Evolutionary conservation across 768 basidiomycete species (phyloP), one percentile per base, ranked within the genome.

Genomic region (Psilocybe cubensis): DNA sequence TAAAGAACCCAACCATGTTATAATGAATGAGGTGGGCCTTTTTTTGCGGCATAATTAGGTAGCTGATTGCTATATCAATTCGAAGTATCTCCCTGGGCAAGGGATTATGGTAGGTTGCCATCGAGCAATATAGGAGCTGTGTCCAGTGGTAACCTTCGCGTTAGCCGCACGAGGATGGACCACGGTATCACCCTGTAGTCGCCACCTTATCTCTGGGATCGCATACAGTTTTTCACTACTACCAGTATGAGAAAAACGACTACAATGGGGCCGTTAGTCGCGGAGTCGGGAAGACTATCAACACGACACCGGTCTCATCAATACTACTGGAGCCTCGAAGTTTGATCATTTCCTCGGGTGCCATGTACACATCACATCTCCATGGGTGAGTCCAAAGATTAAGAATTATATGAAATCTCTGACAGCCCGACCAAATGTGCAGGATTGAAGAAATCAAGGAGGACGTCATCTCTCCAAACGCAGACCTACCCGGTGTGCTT

Each of bases 151-250:
- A 55, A 58, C 58, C 51, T 52, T 58, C 48, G 63, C 55, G 28
- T 50, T 71, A 96, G 92, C 92, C 94, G 1, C 96, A 97, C 65
- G 88, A 96, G 75, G 95, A 98, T 70, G 94, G 96, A 0, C 89
- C 94, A 2, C 83, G 87, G 17, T 98, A 96, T 73, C 76, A 87
- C 66, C 92, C 95, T 0, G 85, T 89, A 4, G 95, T 97, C 1
- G 89, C 92, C 1, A 97, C 96, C n/a, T 74, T 98, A 48, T 94
- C 95, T 12, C 74, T 97, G 56, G 88, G 89, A 40, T 91, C 92
- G 1, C 92, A 95, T 70, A 77, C 89, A 2, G 76, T 93, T 54
- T 88, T 98, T 62, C 83, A 94, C 72, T 91, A 96, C 68, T 92
- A 92, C 67, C 79, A 78, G 52, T 92, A 92, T 65, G 74, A 72